Evolutionary conservation across 2,329 filamentous ascomycete species (phyloP), one percentile per base, ranked within the genome.

Genomic region (Verticillium isaacii): DNA sequence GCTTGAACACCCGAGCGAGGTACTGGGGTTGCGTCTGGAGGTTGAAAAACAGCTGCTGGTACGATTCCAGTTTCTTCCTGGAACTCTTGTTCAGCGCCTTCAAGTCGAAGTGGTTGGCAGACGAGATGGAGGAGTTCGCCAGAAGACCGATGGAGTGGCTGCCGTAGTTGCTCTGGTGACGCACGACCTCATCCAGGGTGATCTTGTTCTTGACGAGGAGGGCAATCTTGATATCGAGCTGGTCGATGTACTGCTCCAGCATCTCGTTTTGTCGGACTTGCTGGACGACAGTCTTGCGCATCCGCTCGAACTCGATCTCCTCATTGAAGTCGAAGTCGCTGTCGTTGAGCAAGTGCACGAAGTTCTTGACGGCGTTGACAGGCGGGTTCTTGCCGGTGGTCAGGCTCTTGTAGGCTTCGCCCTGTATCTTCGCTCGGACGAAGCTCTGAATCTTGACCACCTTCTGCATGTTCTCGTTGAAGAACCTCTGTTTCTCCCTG

Each of bases 191-290:
- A 71, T 99, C 95, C 4, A 99, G 83, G 0, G 95, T 98, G 71
- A 99, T 99, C 77, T 99, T 99, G 85, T 99, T 99, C 83, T 98
- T 98, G 70, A 99, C 95, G 19, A 99, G 83, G 3, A 99, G 85
- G 1, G 95, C 95, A 73, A 99, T 99, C 79, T 99, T 99, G 81
- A 99, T 97, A 72, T 99, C 96, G 39, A 99, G 85, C 73, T 99
- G 95, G 69, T 97, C 93, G 68, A 99, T 97, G 72, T 99, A 99
- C 73, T 97, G 93, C 77, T 99, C 95, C 45, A 96, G 87, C 80
- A 96, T 89, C 77, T 99, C 95, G 71, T 99, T 99, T 69, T 97
- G 93, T 57, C 94, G 89, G 11, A 99, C 95, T 72, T 98, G 93
- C 72, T 98, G 93, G 7, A 99, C 93, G 17, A 99, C 95, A 4